These are phyloP conservation scores for Backusella morwellensis DNA, from an alignment of 192 early-diverging fungal species.

Conservation along the genomic window DNA sequence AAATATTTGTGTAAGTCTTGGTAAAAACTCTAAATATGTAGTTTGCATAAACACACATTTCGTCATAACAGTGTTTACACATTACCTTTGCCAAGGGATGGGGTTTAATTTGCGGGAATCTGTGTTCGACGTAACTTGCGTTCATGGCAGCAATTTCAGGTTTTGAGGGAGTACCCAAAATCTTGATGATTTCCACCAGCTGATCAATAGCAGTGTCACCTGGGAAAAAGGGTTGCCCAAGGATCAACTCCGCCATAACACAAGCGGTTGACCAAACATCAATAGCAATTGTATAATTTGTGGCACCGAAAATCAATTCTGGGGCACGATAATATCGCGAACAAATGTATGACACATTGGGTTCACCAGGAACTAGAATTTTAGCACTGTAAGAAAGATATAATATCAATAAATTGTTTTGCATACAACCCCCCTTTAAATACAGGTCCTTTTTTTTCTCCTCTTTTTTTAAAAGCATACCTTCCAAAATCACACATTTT, in stretches of 20 bases:
- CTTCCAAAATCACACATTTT: constrained; percentile 98
- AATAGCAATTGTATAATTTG: constrained; percentile 85
- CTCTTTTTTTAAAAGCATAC: constrained; percentile 19
- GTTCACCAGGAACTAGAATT: constrained; percentile 89
- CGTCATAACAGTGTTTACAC: neutral
- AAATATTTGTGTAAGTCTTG: constrained; percentile 1
- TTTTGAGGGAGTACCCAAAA: constrained; percentile 93
- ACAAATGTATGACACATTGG: constrained; percentile 98
- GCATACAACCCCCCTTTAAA: neutral
- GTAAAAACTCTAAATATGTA: neutral
- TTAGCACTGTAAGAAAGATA: constrained; percentile 68
- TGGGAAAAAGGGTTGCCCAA: constrained; percentile 93
- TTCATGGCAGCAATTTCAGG: constrained; percentile 98
- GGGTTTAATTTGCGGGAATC: constrained; percentile 96
- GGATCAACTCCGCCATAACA: constrained; percentile 95
- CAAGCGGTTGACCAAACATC: constrained; percentile 97
- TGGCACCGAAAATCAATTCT: constrained; percentile 94
- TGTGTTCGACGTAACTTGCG: constrained; percentile 96
- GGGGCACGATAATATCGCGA: constrained; percentile 96
- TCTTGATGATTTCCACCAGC: constrained; percentile 98
- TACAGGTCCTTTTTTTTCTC: neutral
- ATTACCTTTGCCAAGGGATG: constrained; percentile 80
- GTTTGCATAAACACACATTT: neutral
- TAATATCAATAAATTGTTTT: neutral
- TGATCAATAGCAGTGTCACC: constrained; percentile 98